These are phyloP conservation scores for Hemerocallis citrina DNA, from an alignment of 106 monocot genomes.

Conservation along the genomic window DNA sequence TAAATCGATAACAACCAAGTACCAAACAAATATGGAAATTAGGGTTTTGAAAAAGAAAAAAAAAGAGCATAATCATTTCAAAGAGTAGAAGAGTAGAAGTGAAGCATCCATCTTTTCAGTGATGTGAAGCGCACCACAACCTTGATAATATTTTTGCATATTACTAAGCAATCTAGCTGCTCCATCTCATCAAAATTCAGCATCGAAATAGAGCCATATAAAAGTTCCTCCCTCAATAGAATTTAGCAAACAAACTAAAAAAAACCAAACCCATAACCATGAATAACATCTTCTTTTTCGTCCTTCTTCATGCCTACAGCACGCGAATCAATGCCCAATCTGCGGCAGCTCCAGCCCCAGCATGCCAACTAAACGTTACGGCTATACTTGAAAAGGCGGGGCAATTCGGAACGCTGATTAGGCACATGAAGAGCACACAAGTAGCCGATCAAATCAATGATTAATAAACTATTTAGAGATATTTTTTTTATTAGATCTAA, in stretches of 20 bases:
- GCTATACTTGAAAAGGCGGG: constrained; percentile 70
- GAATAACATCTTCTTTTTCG: constrained; percentile 3
- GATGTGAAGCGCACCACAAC: too few species aligned
- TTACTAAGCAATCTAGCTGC: constrained; percentile 16
- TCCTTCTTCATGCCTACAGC: constrained; percentile 11
- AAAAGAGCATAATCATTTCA: too few species aligned
- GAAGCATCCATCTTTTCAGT: too few species aligned
- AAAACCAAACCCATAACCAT: not conserved
- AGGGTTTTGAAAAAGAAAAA: too few species aligned
- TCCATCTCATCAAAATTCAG: constrained; percentile 5
- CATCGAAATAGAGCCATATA: not conserved
- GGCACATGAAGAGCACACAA: too few species aligned
- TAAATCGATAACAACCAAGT: too few species aligned
- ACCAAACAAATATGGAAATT: too few species aligned
- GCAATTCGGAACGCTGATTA: constrained; percentile 52
- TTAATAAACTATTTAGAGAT: too few species aligned
- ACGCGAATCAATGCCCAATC: constrained; percentile 21
- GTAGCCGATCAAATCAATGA: too few species aligned
- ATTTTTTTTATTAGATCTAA: too few species aligned
- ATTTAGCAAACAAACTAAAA: not conserved
- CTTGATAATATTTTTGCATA: too few species aligned
- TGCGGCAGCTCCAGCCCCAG: constrained; percentile 28
- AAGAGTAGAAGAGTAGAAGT: too few species aligned
- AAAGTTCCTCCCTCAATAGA: not conserved
- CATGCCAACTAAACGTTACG: constrained; percentile 62